Evolutionary conservation across 495 filamentous ascomycete species (phyloP).

Genomic region (Neurospora africana): DNA sequence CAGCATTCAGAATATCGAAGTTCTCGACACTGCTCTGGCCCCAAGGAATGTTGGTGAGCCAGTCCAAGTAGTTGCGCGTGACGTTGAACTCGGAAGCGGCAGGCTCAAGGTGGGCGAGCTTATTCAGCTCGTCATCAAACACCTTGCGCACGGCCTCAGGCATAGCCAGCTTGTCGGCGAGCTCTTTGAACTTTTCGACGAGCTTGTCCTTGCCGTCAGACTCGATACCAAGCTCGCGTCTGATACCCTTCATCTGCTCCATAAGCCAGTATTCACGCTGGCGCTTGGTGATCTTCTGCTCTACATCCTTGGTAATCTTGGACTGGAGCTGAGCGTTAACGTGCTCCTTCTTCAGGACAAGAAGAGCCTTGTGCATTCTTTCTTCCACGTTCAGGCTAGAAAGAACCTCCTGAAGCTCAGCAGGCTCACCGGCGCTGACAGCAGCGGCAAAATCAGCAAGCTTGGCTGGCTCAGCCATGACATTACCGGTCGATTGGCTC

Average conservation of each 20-base stretch:
- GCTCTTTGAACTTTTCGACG: conserved; percentile 93
- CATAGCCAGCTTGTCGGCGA: conserved; percentile 89
- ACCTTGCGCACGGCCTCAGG: conserved; percentile 92
- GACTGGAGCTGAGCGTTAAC: conserved; percentile 96
- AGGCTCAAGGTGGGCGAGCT: conserved; percentile 86
- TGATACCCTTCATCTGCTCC: conserved; percentile 99
- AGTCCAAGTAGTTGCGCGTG: conserved; percentile 97
- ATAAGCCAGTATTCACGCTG: conserved; percentile 98
- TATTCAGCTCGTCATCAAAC: conserved; percentile 96
- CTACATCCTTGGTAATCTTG: conserved; percentile 97
- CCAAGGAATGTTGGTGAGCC: conserved; percentile 98
- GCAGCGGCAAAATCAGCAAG: conserved; percentile 96
- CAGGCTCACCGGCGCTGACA: conserved; percentile 78
- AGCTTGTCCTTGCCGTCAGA: conserved; percentile 97
- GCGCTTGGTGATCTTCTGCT: conserved; percentile 93
- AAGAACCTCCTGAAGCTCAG: conserved; percentile 91
- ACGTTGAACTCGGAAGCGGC: conserved; percentile 98
- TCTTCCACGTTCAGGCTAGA: conserved; percentile 81
- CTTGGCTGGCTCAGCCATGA: conserved; percentile 88
- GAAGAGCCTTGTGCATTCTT: conserved; percentile 76
- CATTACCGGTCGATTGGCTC: conserved; percentile 85
- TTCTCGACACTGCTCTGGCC: conserved; percentile 93
- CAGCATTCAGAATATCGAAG: conserved; percentile 85
- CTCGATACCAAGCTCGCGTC: conserved; percentile 88
- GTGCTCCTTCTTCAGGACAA: conserved; percentile 91